Evolutionary conservation across 805 yeast species (phyloP).

Genomic region (Myxozyma neotropica): DNA sequence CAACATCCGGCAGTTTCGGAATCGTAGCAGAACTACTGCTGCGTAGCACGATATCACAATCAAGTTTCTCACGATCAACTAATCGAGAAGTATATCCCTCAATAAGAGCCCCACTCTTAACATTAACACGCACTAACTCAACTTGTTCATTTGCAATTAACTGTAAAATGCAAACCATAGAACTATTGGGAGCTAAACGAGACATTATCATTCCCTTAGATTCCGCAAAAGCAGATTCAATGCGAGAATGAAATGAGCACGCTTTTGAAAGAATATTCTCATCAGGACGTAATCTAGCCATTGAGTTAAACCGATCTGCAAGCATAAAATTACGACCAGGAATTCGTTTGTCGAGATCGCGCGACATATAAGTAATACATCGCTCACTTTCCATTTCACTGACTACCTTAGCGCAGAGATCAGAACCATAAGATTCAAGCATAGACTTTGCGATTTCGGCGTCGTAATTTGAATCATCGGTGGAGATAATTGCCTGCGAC

Average conservation of each 20-base stretch:
- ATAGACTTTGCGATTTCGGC: slow-evolving; percentile 51
- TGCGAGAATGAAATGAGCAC: slow-evolving; percentile 48
- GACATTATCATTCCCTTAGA: slow-evolving; percentile 60
- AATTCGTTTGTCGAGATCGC: slow-evolving; percentile 40
- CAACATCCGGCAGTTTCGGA: background rate
- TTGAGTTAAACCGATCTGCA: slow-evolving; percentile 54
- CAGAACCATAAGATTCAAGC: slow-evolving; percentile 52
- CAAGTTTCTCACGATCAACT: slow-evolving; percentile 66
- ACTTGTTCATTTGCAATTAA: slow-evolving; percentile 50
- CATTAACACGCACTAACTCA: slow-evolving; percentile 57
- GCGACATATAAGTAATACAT: slow-evolving; percentile 45
- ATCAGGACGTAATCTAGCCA: slow-evolving; percentile 48
- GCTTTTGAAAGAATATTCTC: slow-evolving; percentile 51
- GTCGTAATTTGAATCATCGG: slow-evolving; percentile 53
- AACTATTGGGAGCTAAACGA: slow-evolving; percentile 58
- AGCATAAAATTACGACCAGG: slow-evolving; percentile 58
- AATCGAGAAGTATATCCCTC: slow-evolving; percentile 75
- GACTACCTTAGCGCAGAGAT: slow-evolving; percentile 54
- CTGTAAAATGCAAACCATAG: slow-evolving; percentile 64
- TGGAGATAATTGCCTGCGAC: slow-evolving; percentile 55
- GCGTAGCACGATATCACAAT: slow-evolving; percentile 60
- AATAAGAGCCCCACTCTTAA: slow-evolving; percentile 47
- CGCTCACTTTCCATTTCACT: slow-evolving; percentile 51
- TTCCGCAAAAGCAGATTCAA: slow-evolving; percentile 49
- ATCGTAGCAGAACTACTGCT: slow-evolving; percentile 23